Evolutionary conservation across 169 alveolate species (phyloP), one percentile per base, ranked within the genome.

Genomic region (Plasmodium falciparum): DNA sequence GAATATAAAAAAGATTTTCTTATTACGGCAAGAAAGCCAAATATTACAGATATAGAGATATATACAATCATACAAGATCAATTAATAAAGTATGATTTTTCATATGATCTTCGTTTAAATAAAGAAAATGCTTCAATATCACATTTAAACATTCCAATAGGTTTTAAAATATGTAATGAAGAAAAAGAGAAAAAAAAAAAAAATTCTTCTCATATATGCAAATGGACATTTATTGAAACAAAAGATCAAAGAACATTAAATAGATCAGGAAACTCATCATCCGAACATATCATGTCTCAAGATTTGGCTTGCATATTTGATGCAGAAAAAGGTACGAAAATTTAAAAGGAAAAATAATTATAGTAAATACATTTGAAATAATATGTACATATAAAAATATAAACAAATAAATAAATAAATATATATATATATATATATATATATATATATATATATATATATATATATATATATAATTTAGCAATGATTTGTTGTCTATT

Each of bases 21-120:
- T 50, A 47, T 93, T 50, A 93, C 95, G 12, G 95, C 95, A 24
- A 90, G 88, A 47, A 93, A 93, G 65, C 89, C 75, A 17, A 66
- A 88, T 86, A 92, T 90, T 58, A 93, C 95, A 15, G 95, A 93
- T 17, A 33, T 93, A 20, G 94, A 88, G 29, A 52, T 93, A 6
- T 90, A 76, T 67, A 70, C 90, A 61, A 52, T 93, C 13, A 12
- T 90, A 20, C 93, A 93, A 52, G 93, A 93, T 8, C 94, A 93
- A 70, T 74, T 93, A 69, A 66, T 63, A 45, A 71, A 26, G 61
- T 91, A 59, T 62, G 89, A 75, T 26, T 93, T 69, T 85, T 93
- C 95, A 7, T 93, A 78, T 45, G 95, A 93, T 26, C 61, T 90
- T 45, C 90, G 95, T 47, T 47, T 69, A 52, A 93, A 90, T 88